Base-by-base conservation (phyloP, 805 yeast species). In the Hanseniaspora osmophila region DNA sequence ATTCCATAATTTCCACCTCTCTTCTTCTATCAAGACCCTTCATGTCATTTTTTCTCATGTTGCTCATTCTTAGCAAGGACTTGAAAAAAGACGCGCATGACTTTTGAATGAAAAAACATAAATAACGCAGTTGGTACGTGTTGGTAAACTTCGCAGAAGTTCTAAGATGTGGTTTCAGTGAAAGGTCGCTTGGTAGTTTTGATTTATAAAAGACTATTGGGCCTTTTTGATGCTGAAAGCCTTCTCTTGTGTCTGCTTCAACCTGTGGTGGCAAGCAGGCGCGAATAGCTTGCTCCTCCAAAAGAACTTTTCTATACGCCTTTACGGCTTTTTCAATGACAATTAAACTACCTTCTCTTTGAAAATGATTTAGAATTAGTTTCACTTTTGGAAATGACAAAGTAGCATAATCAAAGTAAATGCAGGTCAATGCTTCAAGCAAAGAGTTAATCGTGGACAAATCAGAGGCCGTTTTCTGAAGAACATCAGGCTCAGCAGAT, bases 81-180 rank as follows among this genome's bases (percentile, higher is more conserved):
- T 69, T 62, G 42, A 72, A 67, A 2, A 73, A 49, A 33, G 65
- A 61, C 1, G 74, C 52, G 2, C 69, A 58, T 30, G 67, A 62
- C 6, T 68, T 62, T 50, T 76, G 80, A 27, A 77, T 59, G 30
- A 74, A 66, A 43, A 70, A 66, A 30, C 67, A 58, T 35, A 78
- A 66, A 48, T 67, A 68, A 45, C 86, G 68, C 10, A 78, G 57
- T 49, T 78, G 77, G 2, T 74, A 60, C 0, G 80, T 63, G 53
- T 82, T 83, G 50, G 81, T 81, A 61, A 67, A 76, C 51, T 77
- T 78, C 0, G 82, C 74, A 37, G 76, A 68, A 0, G 75, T 71
- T 37, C 69, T 70, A 33, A 69, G 70, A 47, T 66, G 60, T 46
- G 17, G 2, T 15, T 64, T 56, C 42, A 58, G 48, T 22, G 56